Evolutionary conservation across 208 protist species (phyloP).

Genomic region (Lotmaria passim): DNA sequence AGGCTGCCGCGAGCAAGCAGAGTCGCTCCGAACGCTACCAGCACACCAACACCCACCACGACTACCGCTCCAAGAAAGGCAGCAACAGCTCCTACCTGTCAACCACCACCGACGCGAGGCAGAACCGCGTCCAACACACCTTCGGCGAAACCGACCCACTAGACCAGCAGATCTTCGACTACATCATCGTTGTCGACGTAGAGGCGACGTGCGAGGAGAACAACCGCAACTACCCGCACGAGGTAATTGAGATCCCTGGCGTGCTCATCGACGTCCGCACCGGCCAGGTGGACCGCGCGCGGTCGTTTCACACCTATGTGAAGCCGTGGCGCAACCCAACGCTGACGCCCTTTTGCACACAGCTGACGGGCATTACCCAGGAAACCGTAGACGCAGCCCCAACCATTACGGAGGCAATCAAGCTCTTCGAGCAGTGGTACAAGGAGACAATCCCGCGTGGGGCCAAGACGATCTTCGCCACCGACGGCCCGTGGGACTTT

Average conservation of each 20-base stretch:
- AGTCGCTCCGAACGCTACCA: conserved; percentile 29
- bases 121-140: conserved; percentile 41
- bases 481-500: conserved; percentile 91
- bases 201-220: conserved; percentile 90
- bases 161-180: conserved; percentile 89
- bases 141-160: conserved; percentile 70
- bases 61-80: conserved; percentile 1
- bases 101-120: conserved; percentile 20
- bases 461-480: conserved; percentile 80
- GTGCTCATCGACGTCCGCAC: conserved; percentile 86
- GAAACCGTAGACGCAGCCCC: conserved; percentile 84
- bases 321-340: conserved; percentile 82
- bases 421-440: conserved; percentile 81
- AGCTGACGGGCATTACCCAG: conserved; percentile 96
- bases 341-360: conserved; percentile 93
- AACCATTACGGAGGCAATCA: conserved; percentile 69
- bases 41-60: conserved; percentile 9
- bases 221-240: conserved; percentile 77
- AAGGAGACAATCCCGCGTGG: conserved; percentile 66
- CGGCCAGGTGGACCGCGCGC: conserved; percentile 63
- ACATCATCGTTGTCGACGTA: conserved; percentile 93
- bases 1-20: conserved; percentile 49
- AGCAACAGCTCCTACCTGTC: conserved; percentile 45
- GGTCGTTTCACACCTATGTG: conserved; percentile 91
- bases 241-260: conserved; percentile 96